phyloP scores from a whole-genome alignment of 371 early-diverging fungal genomes.

The Entomophthora muscae region DNA sequence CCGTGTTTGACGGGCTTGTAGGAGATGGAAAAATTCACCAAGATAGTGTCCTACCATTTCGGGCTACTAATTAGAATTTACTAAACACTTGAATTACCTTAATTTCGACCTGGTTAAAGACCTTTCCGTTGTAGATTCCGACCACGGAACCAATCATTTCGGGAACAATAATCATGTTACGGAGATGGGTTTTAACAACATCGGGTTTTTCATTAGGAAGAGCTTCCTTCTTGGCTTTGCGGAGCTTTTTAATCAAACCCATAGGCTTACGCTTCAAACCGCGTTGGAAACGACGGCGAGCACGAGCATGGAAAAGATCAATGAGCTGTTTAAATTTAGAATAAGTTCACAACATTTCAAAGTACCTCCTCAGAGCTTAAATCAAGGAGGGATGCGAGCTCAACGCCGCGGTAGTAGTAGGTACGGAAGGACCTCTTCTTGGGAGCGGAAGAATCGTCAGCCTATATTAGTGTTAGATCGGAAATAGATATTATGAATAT shows the following conservation, averaged over 20 bases:
- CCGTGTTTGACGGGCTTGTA: constrained; percentile 99
- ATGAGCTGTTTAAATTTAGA: constrained; percentile 39
- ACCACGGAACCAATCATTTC: constrained; percentile 98
- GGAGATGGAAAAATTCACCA: constrained; percentile 85
- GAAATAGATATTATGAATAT: neutral
- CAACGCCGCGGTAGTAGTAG: constrained; percentile 97
- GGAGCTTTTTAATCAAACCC: constrained; percentile 90
- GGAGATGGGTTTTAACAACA: constrained; percentile 97
- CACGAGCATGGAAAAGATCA: constrained; percentile 86
- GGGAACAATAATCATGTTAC: constrained; percentile 99
- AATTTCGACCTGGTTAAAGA: constrained; percentile 99
- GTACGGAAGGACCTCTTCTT: constrained; percentile 95
- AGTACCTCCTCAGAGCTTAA: constrained; percentile 69
- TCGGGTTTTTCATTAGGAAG: constrained; percentile 84
- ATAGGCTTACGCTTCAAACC: constrained; percentile 95
- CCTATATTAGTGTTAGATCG: constrained; percentile 14
- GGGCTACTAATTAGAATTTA: constrained; percentile 41
- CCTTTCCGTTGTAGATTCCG: constrained; percentile 99
- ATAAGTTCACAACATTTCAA: neutral
- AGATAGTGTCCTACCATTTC: constrained; percentile 99
- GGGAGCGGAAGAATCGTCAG: constrained; percentile 35
- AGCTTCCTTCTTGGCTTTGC: constrained; percentile 86
- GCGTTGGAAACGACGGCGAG: constrained; percentile 91
- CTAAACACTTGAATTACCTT: constrained; percentile 26
- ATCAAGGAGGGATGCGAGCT: constrained; percentile 89